Base-by-base conservation (phyloP, 352 stramenopile species). In the Blastocystis hominis region DNA sequence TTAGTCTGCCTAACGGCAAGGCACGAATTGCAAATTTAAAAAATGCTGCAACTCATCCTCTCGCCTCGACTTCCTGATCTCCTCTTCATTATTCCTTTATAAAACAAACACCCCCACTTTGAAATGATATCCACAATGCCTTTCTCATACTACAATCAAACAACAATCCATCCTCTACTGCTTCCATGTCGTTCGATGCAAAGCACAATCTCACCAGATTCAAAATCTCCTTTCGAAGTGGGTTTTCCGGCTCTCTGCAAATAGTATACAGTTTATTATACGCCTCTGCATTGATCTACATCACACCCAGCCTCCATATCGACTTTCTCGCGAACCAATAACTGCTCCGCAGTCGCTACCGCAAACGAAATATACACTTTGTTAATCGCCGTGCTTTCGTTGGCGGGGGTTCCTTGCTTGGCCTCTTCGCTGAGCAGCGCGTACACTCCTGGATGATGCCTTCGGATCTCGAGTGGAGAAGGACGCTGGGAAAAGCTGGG, bases 381-480 rank as follows among this genome's bases (percentile, higher is more conserved):
- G 34, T 56, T 17, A 17, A 77, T 77, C 24, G 66, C 50, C 3
- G 20, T 53, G 44, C 66, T 40, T 34, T 77, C 66, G 24, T 38
- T 54, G 0, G 40, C 17, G 6, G 24, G n/a, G n/a, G 38, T 53
- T 6, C 36, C 46, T 6, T 56, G 66, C 40, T 77, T 77, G 2
- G 66, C 66, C 50, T 77, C 66, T 30, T 77, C 66, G 50, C 66
- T 77, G 36, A 77, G 40, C 44, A 20, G 38, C 20, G 44, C n/a
- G 46, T 77, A 77, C 34, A 77, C 66, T 20, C 66, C 66, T 4
- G 66, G 66, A 77, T 77, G 66, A 2, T 56, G 24, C 66, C 34
- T 20, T 17, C 50, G 66, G n/a, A 77, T 40, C 50, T 77, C 66
- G 4, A 7, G 34, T n/a, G 66, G 66, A 20, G 66, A 55, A 17